Percentiles rank a stretch among this genome's conserved stretches.
Evolutionary conservation across 352 stramenopile genomes (phyloP).

Genomic region (Pythium sukuiense): DNA sequence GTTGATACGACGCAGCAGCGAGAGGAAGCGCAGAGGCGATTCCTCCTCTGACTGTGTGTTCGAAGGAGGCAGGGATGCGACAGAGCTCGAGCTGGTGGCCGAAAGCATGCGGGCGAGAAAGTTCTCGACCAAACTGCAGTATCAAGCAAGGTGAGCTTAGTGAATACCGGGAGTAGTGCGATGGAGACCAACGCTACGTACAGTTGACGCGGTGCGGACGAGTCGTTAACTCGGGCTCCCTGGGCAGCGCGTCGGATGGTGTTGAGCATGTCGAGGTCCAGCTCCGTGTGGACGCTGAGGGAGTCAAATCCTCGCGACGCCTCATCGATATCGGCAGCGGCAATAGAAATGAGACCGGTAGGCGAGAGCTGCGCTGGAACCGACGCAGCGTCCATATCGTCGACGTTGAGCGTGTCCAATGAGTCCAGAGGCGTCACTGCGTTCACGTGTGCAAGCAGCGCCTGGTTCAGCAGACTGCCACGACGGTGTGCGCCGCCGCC

Average conservation of each 20-base stretch:
- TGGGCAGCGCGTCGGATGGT: constrained; percentile 39
- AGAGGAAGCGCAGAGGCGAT: constrained; percentile 58
- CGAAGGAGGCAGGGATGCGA: constrained; percentile 29
- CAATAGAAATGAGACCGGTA: constrained; percentile 79
- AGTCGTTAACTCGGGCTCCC: neutral
- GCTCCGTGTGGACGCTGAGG: constrained; percentile 38
- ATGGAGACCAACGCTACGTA: constrained; percentile 6
- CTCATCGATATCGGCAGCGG: constrained; percentile 81
- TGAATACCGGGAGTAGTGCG: neutral
- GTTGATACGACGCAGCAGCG: constrained; percentile 77
- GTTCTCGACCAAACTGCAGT: constrained; percentile 26
- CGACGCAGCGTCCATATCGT: constrained; percentile 50
- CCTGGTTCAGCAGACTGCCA: constrained; percentile 15
- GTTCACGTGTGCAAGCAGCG: constrained; percentile 35
- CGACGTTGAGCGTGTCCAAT: constrained; percentile 40
- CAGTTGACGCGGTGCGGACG: constrained; percentile 19
- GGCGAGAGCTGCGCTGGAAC: constrained; percentile 65
- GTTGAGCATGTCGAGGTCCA: constrained; percentile 68
- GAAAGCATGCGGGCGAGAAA: constrained; percentile 31
- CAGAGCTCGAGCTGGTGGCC: constrained; percentile 10
- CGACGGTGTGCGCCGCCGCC: constrained; percentile 5
- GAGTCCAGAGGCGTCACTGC: constrained; percentile 24
- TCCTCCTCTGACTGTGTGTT: constrained; percentile 34
- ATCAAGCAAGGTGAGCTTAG: neutral
- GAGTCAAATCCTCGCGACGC: constrained; percentile 33